These are phyloP conservation scores for Colletotrichum gigasporum DNA, from an alignment of 2,329 filamentous ascomycete species.

Conservation along the genomic window DNA sequence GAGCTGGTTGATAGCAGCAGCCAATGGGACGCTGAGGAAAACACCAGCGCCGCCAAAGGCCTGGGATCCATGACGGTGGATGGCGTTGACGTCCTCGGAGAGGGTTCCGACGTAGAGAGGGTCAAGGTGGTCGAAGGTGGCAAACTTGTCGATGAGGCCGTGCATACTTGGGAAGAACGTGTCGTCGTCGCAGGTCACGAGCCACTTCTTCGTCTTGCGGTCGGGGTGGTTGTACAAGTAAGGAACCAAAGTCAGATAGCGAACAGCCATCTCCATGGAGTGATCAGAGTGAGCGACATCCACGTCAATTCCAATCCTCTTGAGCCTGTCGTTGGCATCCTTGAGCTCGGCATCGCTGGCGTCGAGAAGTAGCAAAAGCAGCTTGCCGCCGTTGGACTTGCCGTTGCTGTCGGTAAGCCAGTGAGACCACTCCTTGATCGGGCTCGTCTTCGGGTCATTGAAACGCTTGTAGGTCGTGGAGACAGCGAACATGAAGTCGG, in stretches of 20 bases:
- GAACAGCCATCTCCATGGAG: conserved; percentile 65
- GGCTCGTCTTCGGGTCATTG: conserved; percentile 59
- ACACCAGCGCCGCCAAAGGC: conserved; percentile 72
- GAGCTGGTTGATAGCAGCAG: conserved; percentile 54
- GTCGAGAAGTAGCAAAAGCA: conserved; percentile 63
- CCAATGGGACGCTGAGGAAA: conserved; percentile 65
- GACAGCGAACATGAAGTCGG: conserved; percentile 67
- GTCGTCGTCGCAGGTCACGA: conserved; percentile 71
- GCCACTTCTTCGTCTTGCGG: conserved; percentile 63
- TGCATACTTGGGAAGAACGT: conserved; percentile 72
- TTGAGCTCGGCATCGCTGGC: conserved; percentile 61
- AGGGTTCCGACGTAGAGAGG: conserved; percentile 69
- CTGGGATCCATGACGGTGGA: conserved; percentile 69
- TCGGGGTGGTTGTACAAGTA: conserved; percentile 63
- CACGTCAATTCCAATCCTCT: conserved; percentile 61
- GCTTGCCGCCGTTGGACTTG: conserved; percentile 64
- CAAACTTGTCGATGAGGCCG: conserved; percentile 59
- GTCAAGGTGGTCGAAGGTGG: conserved; percentile 59
- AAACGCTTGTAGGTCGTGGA: conserved; percentile 67
- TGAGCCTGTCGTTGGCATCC: conserved; percentile 57
- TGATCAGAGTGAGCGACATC: conserved; percentile 65
- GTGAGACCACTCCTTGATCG: conserved; percentile 67
- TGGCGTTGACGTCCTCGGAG: conserved; percentile 68
- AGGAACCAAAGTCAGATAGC: conserved; percentile 65
- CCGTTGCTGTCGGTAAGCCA: conserved; percentile 68